Evolutionary conservation across 2,329 filamentous ascomycete genomes (phyloP), one percentile per base, ranked within the genome.

Genomic region (Xylariaceae sp.): DNA sequence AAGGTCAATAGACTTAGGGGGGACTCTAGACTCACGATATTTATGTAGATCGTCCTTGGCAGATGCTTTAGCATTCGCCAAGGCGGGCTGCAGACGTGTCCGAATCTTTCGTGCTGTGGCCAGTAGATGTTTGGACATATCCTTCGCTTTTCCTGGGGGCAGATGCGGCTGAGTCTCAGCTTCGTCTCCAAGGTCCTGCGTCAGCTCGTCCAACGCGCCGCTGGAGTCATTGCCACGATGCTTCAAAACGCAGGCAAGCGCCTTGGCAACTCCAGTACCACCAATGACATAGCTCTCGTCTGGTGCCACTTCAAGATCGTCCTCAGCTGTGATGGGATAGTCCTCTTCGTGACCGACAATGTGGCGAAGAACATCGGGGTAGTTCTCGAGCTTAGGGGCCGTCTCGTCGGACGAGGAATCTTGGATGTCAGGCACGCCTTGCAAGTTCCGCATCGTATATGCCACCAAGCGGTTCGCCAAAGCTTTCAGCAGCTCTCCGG

Each of bases 211-310:
- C 11, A 80, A 81, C 52, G 78, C 76, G 54, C 78, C 72, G 63
- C 83, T 77, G 35, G 83, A 83, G 57, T 88, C 86, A 55, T 87
- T 82, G 56, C 84, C 82, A 61, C 89, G 85, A 71, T 96, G 95
- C 67, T 91, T 88, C 53, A 99, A 78, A 69, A 92, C 96, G 68
- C 95, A 95, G 56, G 90, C 87, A 51, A 99, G 79, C 3, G 94
- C 94, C 75, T 96, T 97, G 53, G 96, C 93, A 1, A 99, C 91
- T 30, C 93, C 94, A 0, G 92, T 96, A 13, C 93, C 93, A 17
- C 93, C 92, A 68, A 97, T 94, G 50, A 97, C 92, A 73, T 97
- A 97, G 73, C 97, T 91, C 60, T 96, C 89, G 65, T 96, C 91
- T 0, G 92, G 89, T 5, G 91, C 88, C 9, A 86, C 80, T 2